Evolutionary conservation across 2,329 filamentous ascomycete genomes (phyloP).

Genomic region (Penicillium fuscoglaucum): DNA sequence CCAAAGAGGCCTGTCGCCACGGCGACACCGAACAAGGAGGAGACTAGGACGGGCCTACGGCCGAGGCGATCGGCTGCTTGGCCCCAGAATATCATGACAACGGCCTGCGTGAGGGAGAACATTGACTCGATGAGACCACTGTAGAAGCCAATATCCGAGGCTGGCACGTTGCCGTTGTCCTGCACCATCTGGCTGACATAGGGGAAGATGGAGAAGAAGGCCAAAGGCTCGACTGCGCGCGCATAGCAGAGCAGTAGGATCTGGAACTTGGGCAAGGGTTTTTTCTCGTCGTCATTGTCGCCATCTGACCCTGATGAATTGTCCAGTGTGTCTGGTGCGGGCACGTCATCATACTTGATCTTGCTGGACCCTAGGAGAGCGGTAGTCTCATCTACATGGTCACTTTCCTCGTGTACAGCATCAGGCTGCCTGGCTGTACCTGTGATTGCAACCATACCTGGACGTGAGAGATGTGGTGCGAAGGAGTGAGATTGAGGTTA

Average conservation of each 20-base stretch:
- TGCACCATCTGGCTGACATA: conserved; percentile 78
- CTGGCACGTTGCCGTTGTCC: conserved; percentile 61
- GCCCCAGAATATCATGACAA: conserved; percentile 76
- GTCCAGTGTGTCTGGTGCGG: background rate
- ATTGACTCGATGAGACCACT: conserved; percentile 69
- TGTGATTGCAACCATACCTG: background rate
- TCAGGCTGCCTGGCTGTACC: background rate
- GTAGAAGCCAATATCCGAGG: conserved; percentile 76
- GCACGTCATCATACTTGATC: background rate
- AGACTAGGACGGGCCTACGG: conserved; percentile 70
- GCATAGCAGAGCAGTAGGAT: conserved; percentile 72
- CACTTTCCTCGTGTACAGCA: background rate
- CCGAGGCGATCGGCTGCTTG: conserved; percentile 66
- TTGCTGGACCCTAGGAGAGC: conserved; percentile 13
- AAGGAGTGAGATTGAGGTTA: background rate
- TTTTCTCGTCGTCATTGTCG: conserved; percentile 40
- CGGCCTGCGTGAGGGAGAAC: conserved; percentile 73
- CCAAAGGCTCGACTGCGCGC: conserved; percentile 71
- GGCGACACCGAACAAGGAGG: conserved; percentile 64
- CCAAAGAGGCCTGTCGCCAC: conserved; percentile 67
- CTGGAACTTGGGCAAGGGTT: conserved; percentile 61
- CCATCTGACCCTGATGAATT: background rate
- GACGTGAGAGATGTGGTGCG: background rate
- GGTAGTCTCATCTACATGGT: conserved; percentile 19
- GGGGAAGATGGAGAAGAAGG: conserved; percentile 81